Evolutionary conservation across 2,329 filamentous ascomycete species (phyloP).

Genomic region (Gaeumannomyces sp.): DNA sequence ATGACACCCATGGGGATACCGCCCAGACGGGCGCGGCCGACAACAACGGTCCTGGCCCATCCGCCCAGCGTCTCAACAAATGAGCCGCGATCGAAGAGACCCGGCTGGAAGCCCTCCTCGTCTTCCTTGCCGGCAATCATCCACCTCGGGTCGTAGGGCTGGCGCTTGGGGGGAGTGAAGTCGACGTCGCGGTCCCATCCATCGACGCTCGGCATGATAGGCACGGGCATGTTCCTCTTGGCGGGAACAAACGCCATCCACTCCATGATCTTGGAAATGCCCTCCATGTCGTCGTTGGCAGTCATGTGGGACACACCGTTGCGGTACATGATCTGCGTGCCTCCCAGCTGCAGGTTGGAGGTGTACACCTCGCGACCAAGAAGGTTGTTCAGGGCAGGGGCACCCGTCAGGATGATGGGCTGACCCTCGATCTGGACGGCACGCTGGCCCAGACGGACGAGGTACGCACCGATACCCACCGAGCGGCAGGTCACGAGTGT

Average conservation of each 20-base stretch:
- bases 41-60: constrained; percentile 94
- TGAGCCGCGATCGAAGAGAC: constrained; percentile 93
- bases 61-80: constrained; percentile 96
- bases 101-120: constrained; percentile 77
- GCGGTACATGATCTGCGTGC: constrained; percentile 99
- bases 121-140: constrained; percentile 85
- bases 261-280: constrained; percentile 94
- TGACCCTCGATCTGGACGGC: constrained; percentile 98
- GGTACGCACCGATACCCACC: constrained; percentile 98
- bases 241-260: constrained; percentile 98
- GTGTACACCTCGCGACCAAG: constrained; percentile 98
- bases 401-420: constrained; percentile 97
- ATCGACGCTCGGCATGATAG: constrained; percentile 81
- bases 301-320: constrained; percentile 99
- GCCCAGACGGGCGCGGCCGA: constrained; percentile 90
- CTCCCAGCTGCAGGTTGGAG: constrained; percentile 97
- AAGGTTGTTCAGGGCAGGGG: constrained; percentile 95
- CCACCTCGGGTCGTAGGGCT: constrained; percentile 88
- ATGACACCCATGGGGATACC: constrained; percentile 99
- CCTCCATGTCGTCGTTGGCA: constrained; percentile 93
- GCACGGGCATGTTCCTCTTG: constrained; percentile 86
- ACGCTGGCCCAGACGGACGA: constrained; percentile 95
- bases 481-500: constrained; percentile 97
- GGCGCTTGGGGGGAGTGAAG: constrained; percentile 75
- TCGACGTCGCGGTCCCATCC: constrained; percentile 88